Conservation (phyloP, 805 yeast genomes). For the Candida namnaoensis region DNA sequence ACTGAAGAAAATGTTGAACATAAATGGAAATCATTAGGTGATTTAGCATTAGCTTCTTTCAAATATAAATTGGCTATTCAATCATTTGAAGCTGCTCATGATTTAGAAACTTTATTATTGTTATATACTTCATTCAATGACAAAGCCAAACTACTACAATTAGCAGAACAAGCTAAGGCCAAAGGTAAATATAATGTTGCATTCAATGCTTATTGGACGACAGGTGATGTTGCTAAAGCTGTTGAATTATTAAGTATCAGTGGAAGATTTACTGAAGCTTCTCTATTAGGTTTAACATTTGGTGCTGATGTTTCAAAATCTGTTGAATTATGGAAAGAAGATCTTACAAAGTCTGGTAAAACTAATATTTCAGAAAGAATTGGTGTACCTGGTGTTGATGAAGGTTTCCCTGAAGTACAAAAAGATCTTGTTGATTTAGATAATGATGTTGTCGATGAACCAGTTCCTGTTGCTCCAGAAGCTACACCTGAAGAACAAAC, state of each 20-base stretch:
- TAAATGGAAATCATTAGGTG: slow-evolving; percentile 92
- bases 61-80: slow-evolving; percentile 73
- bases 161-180: slow-evolving; percentile 62
- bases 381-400: slow-evolving; percentile 29
- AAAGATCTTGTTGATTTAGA: slow-evolving; percentile 33
- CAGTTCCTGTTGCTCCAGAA: slow-evolving; percentile 8
- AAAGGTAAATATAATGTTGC: slow-evolving; percentile 84
- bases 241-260: slow-evolving; percentile 57
- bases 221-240: slow-evolving; percentile 61
- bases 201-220: slow-evolving; percentile 84
- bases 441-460: slow-evolving; percentile 17
- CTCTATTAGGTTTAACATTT: slow-evolving; percentile 71
- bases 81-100: slow-evolving; percentile 72
- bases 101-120: slow-evolving; percentile 72
- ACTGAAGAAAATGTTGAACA: slow-evolving; percentile 42
- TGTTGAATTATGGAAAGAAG: slow-evolving; percentile 61
- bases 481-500: slow-evolving; percentile 9
- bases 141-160: slow-evolving; percentile 43
- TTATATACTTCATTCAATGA: slow-evolving; percentile 78
- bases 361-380: slow-evolving; percentile 55
- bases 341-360: slow-evolving; percentile 43
- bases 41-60: slow-evolving; percentile 72
- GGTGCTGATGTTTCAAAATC: slow-evolving; percentile 33
- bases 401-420: slow-evolving; percentile 23
- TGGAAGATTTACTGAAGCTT: slow-evolving; percentile 76